Percentiles rank a stretch among this genome's conserved stretches.
Conservation (phyloP, 805 yeast genomes). For the Saccharomyces cerevisiae region DNA sequence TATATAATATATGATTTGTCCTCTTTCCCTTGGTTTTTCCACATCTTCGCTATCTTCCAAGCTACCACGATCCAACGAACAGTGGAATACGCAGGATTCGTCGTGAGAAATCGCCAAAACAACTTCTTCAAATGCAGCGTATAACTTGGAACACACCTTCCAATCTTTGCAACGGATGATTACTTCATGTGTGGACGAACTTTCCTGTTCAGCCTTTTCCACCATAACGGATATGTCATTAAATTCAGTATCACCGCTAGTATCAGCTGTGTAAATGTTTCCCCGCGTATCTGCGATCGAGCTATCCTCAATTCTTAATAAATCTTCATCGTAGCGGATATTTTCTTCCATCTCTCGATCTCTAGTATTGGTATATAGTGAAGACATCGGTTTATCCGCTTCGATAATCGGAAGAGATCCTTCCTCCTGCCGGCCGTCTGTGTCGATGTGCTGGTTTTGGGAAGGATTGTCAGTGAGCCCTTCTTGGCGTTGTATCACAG, state of each 20-base stretch:
- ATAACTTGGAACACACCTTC: constrained; percentile 55
- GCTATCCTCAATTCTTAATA: constrained; percentile 20
- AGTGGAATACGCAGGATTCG: constrained; percentile 57
- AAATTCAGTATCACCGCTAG: constrained; percentile 1
- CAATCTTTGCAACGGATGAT: constrained; percentile 54
- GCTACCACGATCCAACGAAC: constrained; percentile 47
- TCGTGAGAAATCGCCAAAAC: constrained; percentile 49
- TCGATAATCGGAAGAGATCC: neutral
- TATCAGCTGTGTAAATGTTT: neutral
- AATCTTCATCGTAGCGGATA: constrained; percentile 4
- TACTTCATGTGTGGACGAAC: constrained; percentile 32
- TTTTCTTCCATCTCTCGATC: neutral
- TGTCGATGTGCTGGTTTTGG: neutral
- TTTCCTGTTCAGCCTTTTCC: constrained; percentile 18
- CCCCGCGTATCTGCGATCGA: constrained; percentile 4
- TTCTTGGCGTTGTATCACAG: constrained; percentile 10
- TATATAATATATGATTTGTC: constrained; percentile 58
- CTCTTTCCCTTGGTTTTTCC: constrained; percentile 38
- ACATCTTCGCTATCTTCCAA: constrained; percentile 11
- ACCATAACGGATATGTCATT: constrained; percentile 17
- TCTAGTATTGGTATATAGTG: neutral
- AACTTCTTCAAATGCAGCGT: constrained; percentile 53
- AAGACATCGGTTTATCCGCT: neutral
- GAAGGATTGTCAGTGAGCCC: neutral
- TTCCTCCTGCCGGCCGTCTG: neutral